Conservation (phyloP, 2,329 filamentous ascomycete genomes). For the Emmonsia crescens region DNA sequence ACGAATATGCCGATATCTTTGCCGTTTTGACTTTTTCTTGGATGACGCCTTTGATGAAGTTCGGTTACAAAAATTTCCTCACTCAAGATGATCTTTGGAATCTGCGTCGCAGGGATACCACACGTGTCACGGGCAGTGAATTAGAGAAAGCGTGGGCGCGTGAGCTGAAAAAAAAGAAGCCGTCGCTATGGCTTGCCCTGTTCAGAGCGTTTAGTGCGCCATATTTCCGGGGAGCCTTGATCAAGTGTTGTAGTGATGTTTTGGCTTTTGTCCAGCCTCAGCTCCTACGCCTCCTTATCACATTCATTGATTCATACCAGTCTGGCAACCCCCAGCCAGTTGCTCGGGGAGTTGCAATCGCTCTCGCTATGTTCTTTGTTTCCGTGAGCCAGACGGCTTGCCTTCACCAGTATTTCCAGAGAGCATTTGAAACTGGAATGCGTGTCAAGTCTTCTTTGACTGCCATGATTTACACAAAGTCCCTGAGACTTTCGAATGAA, state of each 20-base stretch:
- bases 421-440: conserved; percentile 92
- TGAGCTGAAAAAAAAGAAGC: conserved; percentile 62
- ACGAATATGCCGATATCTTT: conserved; percentile 89
- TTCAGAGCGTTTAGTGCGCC: conserved; percentile 76
- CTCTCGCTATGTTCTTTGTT: conserved; percentile 81
- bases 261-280: conserved; percentile 87
- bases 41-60: conserved; percentile 98
- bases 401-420: conserved; percentile 96
- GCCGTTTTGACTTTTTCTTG: conserved; percentile 89
- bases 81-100: conserved; percentile 97
- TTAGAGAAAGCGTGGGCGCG: conserved; percentile 68
- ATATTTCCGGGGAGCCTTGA: conserved; percentile 68
- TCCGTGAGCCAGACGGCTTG: conserved; percentile 78
- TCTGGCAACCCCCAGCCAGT: conserved; percentile 58
- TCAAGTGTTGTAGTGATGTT: conserved; percentile 81
- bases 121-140: conserved; percentile 56
- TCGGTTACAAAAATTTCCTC: conserved; percentile 81
- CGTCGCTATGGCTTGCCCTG: conserved; percentile 78
- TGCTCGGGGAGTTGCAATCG: conserved; percentile 75
- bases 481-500: conserved; percentile 82
- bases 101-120: conserved; percentile 67
- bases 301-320: conserved; percentile 69
- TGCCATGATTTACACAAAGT: conserved; percentile 86
- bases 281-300: conserved; percentile 70
- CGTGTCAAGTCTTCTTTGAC: conserved; percentile 85